Base-by-base conservation (phyloP, 140 eudicot species). In the Ambrosia hybrid region DNA sequence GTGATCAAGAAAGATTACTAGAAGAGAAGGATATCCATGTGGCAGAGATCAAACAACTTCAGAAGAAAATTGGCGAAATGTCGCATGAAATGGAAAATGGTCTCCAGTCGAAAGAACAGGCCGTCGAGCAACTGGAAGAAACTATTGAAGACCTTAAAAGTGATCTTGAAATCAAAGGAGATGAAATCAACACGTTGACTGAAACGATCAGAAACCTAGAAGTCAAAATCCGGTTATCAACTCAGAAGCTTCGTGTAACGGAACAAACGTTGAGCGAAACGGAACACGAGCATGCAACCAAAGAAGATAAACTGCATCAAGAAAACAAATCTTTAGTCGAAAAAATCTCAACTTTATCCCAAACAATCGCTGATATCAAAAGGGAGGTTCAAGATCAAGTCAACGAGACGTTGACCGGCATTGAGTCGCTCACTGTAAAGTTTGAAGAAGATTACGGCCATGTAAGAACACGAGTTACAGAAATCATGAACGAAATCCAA, bases 201-300 rank as follows among this genome's bases (percentile, higher is more conserved):
- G 97, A 88, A 81, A 86, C 84, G n/a, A 68, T 91, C 65, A 73
- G 90, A 43, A 86, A 75, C 41, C 83, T 81, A 0, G 99, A 90
- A 80, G 96, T 93, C 43, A 90, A 84, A 81, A 86, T 85, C 64
- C 91, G 98, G 26, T 65, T 93, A 41, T 16, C 96, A n/a, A 82
- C 75, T 60, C 98, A 87, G 78, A 93, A 93, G 87, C 96, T 93
- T 57, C 92, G 86, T 34, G 79, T 93, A 36, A 93, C 98, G 0
- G 98, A 93, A 63, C 96, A 92, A 65, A 41, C 83, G 60, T 56
- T 89, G n/a, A 80, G 68, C 26, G 96, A 85, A 77, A 83, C 88
- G 9, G 98, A 92, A 72, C 90, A 85, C 37, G 78, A 38, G 51
- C 87, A 87, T 51, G 74, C 48, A 66, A 61, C 74, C 13, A 84